Base-by-base conservation (phyloP, 768 basidiomycete species). In the Termitomyces sp. region DNA sequence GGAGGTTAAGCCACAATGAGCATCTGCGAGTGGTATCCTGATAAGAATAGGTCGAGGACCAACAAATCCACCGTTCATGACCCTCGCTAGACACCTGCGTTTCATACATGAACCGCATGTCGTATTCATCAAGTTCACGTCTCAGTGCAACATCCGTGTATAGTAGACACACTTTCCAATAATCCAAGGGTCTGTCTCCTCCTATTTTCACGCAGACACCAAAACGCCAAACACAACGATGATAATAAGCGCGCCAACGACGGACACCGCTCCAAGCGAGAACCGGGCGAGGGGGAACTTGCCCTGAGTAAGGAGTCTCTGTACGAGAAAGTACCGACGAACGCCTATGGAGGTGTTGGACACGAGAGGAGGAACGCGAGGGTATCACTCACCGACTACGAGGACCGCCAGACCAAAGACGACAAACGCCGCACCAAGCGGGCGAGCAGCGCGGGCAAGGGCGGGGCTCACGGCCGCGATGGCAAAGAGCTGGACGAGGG, bases 271-370 rank as follows among this genome's bases (percentile, higher is more conserved):
- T 1, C 72, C 72, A 8, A 75, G 66, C 3, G 76, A 72, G 17
- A 76, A 46, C 9, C 81, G 71, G n/a, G 82, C 79, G n/a, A 76
- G 75, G 3, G 83, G 82, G 61, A 83, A 85, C 46, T 73, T 62
- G 9, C 82, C 81, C 40, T 75, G 72, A 1, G 74, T 70, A 54
- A 85, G 72, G 7, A 78, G 76, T 0, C 66, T 63, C 62, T 85
- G 84, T 3, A 83, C 73, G 1, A 67, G 63, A 23, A 23, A 23
- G 23, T 23, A 23, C 23, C 23, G 23, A 23, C 23, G 23, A 2
- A 23, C 23, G 23, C 82, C 84, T 85, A 42, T 28, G 52, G 30
- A 41, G 51, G 51, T 31, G 26, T 55, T 40, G 2, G 50, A 40
- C 7, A 35, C 8, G 26, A 23, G 23, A 23, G 23, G 23, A 23